Conservation (phyloP, 768 basidiomycete species). For the Lactarius pseudohatsudake region DNA sequence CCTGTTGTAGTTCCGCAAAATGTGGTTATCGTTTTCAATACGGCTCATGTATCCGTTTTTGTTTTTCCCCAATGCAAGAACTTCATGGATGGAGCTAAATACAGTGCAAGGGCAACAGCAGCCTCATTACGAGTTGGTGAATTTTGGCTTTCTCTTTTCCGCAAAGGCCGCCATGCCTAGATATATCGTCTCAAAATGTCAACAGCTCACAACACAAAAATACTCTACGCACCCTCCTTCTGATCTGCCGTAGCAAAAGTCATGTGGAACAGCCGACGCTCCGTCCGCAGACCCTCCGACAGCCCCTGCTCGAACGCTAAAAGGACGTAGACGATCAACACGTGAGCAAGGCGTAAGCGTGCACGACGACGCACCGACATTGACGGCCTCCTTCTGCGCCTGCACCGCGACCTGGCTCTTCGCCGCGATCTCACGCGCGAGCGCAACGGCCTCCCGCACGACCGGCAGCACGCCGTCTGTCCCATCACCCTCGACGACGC, state of each 20-base stretch:
- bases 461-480: conserved; percentile 59
- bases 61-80: background rate
- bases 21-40: background rate
- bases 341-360: background rate
- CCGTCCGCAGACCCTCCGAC: conserved; percentile 80
- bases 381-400: conserved; percentile 92
- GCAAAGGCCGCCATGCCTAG: conserved; percentile 93
- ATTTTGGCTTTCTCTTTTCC: conserved; percentile 88
- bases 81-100: background rate
- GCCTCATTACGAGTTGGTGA: conserved; percentile 54
- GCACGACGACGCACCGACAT: conserved; percentile 54
- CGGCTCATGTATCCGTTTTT: background rate
- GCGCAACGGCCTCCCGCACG: conserved; percentile 79
- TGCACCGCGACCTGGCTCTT: conserved; percentile 83
- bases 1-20: background rate
- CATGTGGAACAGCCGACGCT: conserved; percentile 86
- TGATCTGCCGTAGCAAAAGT: conserved; percentile 93
- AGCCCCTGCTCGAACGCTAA: conserved; percentile 79
- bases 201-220: background rate
- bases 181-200: conserved; percentile 21
- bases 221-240: conserved; percentile 73
- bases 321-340: background rate
- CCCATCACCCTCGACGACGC: conserved; percentile 53
- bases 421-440: conserved; percentile 75
- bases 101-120: background rate